Base-by-base conservation (phyloP, 495 filamentous ascomycete species). In the Extremus antarcticus region DNA sequence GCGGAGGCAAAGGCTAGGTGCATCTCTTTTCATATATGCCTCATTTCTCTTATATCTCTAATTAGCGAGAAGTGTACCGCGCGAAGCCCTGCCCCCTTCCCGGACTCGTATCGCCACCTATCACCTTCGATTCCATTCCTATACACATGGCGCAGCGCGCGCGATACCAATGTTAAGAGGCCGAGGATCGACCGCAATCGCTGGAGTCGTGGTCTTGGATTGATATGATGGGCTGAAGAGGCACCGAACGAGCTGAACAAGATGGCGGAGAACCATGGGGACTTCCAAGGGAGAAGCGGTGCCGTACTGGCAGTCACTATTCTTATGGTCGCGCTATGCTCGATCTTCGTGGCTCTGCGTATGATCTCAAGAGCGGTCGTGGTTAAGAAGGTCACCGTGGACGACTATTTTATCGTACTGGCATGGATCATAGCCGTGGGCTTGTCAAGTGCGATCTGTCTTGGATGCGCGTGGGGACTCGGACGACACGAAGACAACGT, bases 351-450 rank as follows among this genome's bases (percentile, higher is more conserved):
- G 52, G 74, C 73, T 23, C 75, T 86, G 1, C 78, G 89, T 21
- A 74, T 94, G 51, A 61, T 87, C 25, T 88, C 86, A 38, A 78
- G 89, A 22, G 73, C 81, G 45, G 81, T 78, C 25, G 82, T 97
- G 35, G 82, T 94, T 46, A 79, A 78, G 57, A 79, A 72, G 53
- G 68, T 90, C 15, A 76, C 75, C 25, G 73, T 74, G 66, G 88
- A 95, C 66, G 91, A 97, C 70, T 88, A 87, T 71, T 77, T 87
- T 61, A 94, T 97, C 57, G 65, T 89, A 21, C 41, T 88, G 54
- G 88, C 90, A 58, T 95, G 87, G 90, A 35, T 82, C 23, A 69
- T 95, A 22, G 81, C 89, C 40, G 82, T 90, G 55, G 87, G 80
- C 22, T 78, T 94, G 54, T 84, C 82, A 10, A 78, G 90, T 55